Base-by-base conservation (phyloP, 83 land plant species). In the Isoetes engelmannii region DNA sequence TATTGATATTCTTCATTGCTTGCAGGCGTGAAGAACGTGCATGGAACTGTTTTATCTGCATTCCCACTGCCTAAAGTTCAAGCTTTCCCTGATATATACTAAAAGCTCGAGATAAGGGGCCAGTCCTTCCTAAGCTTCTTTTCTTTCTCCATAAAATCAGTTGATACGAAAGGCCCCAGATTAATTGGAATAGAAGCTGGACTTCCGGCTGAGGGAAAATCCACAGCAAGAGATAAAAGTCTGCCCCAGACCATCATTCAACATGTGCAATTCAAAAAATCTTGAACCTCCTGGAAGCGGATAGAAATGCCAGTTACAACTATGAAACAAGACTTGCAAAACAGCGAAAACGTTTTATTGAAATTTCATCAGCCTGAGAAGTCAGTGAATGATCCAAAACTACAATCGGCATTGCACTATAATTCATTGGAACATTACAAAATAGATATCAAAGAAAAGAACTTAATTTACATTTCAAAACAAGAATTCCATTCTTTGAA, bases 71-170 rank as follows among this genome's bases (percentile, higher is more conserved):
- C 37, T 28, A 28, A 2, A 28, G 37, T 28, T 2, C 37, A 28
- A 28, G 37, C n/a, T n/a, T n/a, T n/a, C n/a, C 37, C 37, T 28
- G 37, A 28, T 28, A 28, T 0, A 28, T 28, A 28, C 37, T 28
- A 28, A 28, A 28, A 28, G 37, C 37, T 28, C 37, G 37, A 28
- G 2, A 28, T 2, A 28, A 28, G 37, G 2, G 37, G 37, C 2
- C 37, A 28, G 37, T 28, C 37, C 37, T 28, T 28, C 37, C 69
- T 83, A 4, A 65, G 73, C 69, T 88, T 88, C 74, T 86, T 82
- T 4, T 72, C 82, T 50, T 90, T 93, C 55, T 94, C 93, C 98
- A 94, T 94, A 79, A 88, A 94, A 61, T 94, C 98, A 4, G 98
- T 96, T 67, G 80, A 88, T 17, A 76, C 80, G 12, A 61, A 71